Conservation (phyloP, 805 yeast species). For the Lachancea sp. region DNA sequence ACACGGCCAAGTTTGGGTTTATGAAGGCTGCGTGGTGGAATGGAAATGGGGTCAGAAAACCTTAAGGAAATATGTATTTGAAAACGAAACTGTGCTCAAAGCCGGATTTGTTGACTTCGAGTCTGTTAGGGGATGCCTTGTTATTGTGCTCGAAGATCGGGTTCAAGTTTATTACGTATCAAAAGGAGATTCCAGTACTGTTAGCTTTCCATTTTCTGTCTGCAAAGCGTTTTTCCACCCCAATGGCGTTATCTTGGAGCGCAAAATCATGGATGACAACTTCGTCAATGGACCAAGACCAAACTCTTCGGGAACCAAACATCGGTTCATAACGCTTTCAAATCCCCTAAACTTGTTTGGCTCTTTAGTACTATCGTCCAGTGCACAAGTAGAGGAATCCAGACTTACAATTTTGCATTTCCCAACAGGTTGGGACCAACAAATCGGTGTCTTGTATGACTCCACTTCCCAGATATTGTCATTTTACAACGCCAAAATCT, state of each 20-base stretch:
- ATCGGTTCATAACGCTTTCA: constrained; percentile 54
- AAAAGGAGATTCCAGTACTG: constrained; percentile 52
- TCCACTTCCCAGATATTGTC: constrained; percentile 13
- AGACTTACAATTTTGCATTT: constrained; percentile 18
- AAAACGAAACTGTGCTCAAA: constrained; percentile 40
- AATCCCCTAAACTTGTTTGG: constrained; percentile 77
- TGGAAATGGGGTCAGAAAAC: constrained; percentile 32
- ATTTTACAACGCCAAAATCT: constrained; percentile 24
- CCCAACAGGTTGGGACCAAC: constrained; percentile 25
- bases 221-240: constrained; percentile 56
- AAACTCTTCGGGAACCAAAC: constrained; percentile 14
- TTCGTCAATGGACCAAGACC: constrained; percentile 11
- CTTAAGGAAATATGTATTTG: constrained; percentile 37
- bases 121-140: constrained; percentile 37
- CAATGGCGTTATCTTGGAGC: constrained; percentile 61
- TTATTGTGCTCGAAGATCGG: constrained; percentile 52
- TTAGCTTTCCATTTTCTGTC: constrained; percentile 65
- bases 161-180: constrained; percentile 53
- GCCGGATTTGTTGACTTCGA: constrained; percentile 58
- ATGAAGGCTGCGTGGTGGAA: constrained; percentile 34
- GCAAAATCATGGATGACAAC: constrained; percentile 27
- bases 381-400: background rate
- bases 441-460: constrained; percentile 25
- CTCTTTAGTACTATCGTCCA: constrained; percentile 34
- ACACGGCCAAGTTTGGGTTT: constrained; percentile 25